Conservation (phyloP, 2,329 filamentous ascomycete species). For the Xylaria sp. region DNA sequence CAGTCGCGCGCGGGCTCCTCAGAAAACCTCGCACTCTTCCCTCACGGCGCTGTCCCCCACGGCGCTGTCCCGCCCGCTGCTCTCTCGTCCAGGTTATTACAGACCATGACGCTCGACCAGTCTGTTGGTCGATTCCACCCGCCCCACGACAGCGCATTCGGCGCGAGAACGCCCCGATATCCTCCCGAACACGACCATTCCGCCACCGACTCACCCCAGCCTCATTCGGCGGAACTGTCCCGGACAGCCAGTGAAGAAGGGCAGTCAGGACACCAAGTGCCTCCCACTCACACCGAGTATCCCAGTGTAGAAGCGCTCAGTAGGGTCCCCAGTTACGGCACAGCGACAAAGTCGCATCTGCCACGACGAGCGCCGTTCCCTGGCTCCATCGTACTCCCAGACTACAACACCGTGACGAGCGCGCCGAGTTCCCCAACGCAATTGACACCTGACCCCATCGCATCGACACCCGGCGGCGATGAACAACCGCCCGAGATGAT, state of each 20-base stretch:
- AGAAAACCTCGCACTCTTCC: conserved; percentile 68
- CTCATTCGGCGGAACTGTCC: conserved; percentile 44
- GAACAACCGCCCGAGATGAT: conserved; percentile 26
- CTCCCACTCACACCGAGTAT: conserved; percentile 45
- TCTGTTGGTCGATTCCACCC: conserved; percentile 43
- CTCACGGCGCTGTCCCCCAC: conserved; percentile 41
- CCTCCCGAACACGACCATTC: conserved; percentile 33
- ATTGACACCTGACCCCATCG: conserved; percentile 29
- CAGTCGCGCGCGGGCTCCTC: conserved; percentile 69
- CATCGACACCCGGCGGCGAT: background rate
- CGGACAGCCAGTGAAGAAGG: conserved; percentile 49
- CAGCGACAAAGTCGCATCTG: conserved; percentile 59
- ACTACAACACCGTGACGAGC: conserved; percentile 59
- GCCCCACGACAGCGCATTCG: conserved; percentile 40
- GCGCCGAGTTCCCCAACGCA: conserved; percentile 45
- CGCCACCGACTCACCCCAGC: conserved; percentile 36
- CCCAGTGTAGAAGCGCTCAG: conserved; percentile 59
- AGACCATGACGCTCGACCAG: conserved; percentile 57
- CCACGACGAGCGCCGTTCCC: conserved; percentile 48
- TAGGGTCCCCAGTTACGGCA: conserved; percentile 73
- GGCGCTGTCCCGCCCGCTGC: conserved; percentile 46
- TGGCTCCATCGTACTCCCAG: conserved; percentile 51
- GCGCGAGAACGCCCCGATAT: conserved; percentile 40
- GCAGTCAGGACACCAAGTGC: conserved; percentile 39
- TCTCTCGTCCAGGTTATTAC: conserved; percentile 65